A percentile compares a stretch with the other conserved stretches of the same genome.
Evolutionary conservation across 2,329 filamentous ascomycete species (phyloP).

Genomic region (Claviceps maximensis): DNA sequence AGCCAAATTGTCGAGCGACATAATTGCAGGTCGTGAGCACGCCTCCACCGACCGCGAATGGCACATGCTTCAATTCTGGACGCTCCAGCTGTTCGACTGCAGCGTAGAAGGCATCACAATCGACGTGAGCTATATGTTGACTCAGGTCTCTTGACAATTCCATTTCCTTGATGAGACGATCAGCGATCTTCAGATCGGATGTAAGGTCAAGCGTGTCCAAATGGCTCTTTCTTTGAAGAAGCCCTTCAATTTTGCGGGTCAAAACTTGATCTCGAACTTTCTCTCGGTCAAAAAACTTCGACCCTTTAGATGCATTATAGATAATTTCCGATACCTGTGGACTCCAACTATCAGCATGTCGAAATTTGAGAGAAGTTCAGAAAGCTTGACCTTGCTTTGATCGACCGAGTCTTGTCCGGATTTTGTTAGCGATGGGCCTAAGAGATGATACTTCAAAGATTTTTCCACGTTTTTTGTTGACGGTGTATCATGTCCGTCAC

Average conservation of each 20-base stretch:
- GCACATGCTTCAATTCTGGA: constrained; percentile 72
- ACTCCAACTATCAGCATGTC: neutral
- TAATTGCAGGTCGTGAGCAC: constrained; percentile 69
- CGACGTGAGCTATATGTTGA: constrained; percentile 79
- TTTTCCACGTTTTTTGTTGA: constrained; percentile 22
- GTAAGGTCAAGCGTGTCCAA: constrained; percentile 66
- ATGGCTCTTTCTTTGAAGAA: constrained; percentile 59
- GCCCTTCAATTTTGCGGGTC: constrained; percentile 73
- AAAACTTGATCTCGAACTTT: constrained; percentile 68
- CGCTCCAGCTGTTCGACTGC: constrained; percentile 77
- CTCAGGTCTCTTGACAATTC: constrained; percentile 69
- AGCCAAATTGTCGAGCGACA: constrained; percentile 76
- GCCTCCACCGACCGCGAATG: constrained; percentile 74
- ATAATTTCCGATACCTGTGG: constrained; percentile 80
- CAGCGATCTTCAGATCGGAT: constrained; percentile 59
- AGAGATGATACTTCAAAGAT: constrained; percentile 76
- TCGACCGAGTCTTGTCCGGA: constrained; percentile 90
- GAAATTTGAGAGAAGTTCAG: neutral
- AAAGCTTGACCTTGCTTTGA: constrained; percentile 58
- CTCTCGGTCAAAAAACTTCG: constrained; percentile 91
- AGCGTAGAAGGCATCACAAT: constrained; percentile 96
- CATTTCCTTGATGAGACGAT: constrained; percentile 67
- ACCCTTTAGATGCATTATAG: constrained; percentile 91
- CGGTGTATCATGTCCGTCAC: neutral
- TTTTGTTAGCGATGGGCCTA: constrained; percentile 87